Conservation (phyloP, 2,329 filamentous ascomycete genomes). For the Pseudopyrenochaeta lycopersici region DNA sequence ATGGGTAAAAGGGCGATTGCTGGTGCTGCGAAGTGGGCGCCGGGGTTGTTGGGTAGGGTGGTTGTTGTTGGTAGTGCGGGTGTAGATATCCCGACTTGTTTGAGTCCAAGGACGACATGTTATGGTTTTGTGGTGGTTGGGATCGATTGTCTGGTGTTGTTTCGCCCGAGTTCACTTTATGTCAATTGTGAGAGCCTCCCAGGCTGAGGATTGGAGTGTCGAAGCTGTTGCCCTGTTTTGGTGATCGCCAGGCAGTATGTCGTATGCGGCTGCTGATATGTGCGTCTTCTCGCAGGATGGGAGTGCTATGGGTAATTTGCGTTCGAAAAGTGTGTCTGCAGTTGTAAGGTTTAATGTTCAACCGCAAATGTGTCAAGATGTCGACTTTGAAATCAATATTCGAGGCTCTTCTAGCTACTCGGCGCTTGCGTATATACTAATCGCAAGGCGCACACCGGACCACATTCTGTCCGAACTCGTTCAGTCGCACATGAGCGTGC, state of each 20-base stretch:
- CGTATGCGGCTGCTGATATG: constrained; percentile 16
- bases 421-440: constrained; percentile 10
- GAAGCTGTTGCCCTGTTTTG: constrained; percentile 6
- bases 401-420: not conserved
- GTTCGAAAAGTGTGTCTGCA: not conserved
- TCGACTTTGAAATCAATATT: not conserved
- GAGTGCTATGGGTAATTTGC: not conserved
- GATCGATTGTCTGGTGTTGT: not conserved
- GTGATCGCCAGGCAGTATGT: constrained; percentile 18
- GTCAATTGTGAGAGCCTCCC: not conserved
- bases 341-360: not conserved
- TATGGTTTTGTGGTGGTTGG: constrained; percentile 15
- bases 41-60: constrained; percentile 25
- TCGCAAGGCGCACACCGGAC: constrained; percentile 5
- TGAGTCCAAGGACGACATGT: constrained; percentile 34
- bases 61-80: constrained; percentile 18
- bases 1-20: not conserved
- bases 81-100: constrained; percentile 22
- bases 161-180: not conserved
- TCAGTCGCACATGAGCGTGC: constrained; percentile 10
- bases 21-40: constrained; percentile 1
- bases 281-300: not conserved
- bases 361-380: not conserved
- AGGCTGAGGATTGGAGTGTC: not conserved
- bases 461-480: constrained; percentile 6